Evolutionary conservation across 306 rosid genomes (phyloP), one percentile per base, ranked within the genome.

Genomic region (Vigna nakashimae): DNA sequence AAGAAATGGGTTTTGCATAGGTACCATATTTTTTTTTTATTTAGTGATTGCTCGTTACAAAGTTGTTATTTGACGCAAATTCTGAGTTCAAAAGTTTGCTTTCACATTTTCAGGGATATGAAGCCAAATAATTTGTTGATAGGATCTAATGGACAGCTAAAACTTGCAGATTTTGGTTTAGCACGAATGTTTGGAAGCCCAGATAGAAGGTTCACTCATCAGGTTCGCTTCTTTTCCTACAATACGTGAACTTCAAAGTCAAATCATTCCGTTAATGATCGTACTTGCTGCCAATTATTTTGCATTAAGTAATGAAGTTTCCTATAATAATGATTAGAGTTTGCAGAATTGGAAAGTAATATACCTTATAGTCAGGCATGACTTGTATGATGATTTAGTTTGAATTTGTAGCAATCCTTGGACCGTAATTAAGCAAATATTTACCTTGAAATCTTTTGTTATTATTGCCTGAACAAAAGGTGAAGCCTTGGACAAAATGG

Each of bases 111-210:
- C 96, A 95, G 99, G 94, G 99, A 95, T 72, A 91, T 95, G 99
- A 92, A 95, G 84, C 99, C 99, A 64, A 95, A 95, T 83, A 95
- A 95, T 86, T 86, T 95, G 85, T 84, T 95, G 88, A 95, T 95
- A 82, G 99, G 99, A 83, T 34, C 92, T 59, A 88, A 92, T 65
- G 98, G 98, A 79, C 92, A 92, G 82, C 92, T 95, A 70, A 95
- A 95, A 86, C 97, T 95, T 86, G 98, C 98, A 5, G 98, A 95
- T 86, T 95, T 95, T 91, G 98, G 98, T 75, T 89, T 95, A 74
- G 99, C 99, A 48, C 87, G 99, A 32, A 87, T 95, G 71, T 95
- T 95, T 88, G 99, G 99, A 84, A 92, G 99, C 77, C 98, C 99
- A 17, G 92, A 88, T 81, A 93, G 98, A 76, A 95, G 89, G 85